Evolutionary conservation across 371 early-diverging fungal species (phyloP), one percentile per base, ranked within the genome.

Genomic region (Lichtheimia ramosa): DNA sequence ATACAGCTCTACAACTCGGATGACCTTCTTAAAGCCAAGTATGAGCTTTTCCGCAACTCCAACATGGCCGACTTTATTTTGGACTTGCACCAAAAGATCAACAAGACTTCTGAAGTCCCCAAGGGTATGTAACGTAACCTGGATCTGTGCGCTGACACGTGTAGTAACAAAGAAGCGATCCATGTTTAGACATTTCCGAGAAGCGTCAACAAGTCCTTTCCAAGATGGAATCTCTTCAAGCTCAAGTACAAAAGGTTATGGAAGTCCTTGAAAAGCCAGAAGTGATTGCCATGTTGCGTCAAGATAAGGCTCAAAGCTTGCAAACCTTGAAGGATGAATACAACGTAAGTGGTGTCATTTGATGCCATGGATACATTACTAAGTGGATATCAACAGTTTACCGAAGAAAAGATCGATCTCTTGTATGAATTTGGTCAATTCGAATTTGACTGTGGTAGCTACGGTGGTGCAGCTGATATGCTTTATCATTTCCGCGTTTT

Each of bases 31-130:
- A 71, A 90, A 75, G 93, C 96, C 62, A 93, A 95, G 71, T 92
- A 90, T 70, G 93, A 94, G 51, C 81, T 96, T 34, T 82, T 96
- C 49, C 76, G 84, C 51, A 77, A 87, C 69, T 94, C 96, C 57
- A 90, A 92, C 83, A 96, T 96, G 96, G 89, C 94, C 56, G 96
- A 95, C 76, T 93, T 90, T 73, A 86, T 92, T 49, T 82, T 88
- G 63, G 82, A 85, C 59, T 81, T 95, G 50, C 89, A 93, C 77
- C 82, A 89, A 74, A 82, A 91, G 70, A 81, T 95, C 56, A 77
- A 93, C 70, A 79, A 82, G 51, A 81, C 82, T 14, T 85, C 86
- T 50, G 79, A 87, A 61, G 75, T 78, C 25, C 89, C 92, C 60
- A 81, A 82, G 59, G 79, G 89, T 86, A 75, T 13, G 23, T 25